Evolutionary conservation across 1,284 basidiomycete species (phyloP).

Genomic region (Kwoniella shivajii): DNA sequence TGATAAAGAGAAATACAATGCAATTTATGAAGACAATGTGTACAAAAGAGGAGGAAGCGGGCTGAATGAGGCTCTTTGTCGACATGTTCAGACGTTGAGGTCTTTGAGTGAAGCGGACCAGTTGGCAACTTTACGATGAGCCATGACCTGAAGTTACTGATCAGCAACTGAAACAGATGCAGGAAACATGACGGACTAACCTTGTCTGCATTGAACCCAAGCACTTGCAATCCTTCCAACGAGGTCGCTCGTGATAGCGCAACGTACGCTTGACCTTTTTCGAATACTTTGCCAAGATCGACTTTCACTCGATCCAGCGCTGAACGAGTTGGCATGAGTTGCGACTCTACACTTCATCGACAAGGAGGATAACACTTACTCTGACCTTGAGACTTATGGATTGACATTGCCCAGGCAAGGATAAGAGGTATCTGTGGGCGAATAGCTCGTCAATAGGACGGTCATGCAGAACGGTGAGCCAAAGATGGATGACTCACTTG

Average conservation of each 20-base stretch:
- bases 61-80: too few species aligned
- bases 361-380: slow-evolving; percentile 50
- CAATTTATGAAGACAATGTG: too few species aligned
- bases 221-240: slow-evolving; percentile 85
- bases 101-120: slow-evolving; percentile 39
- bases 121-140: slow-evolving; percentile 59
- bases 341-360: slow-evolving; percentile 1
- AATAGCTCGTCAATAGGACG: neutral
- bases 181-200: slow-evolving; percentile 55
- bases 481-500: slow-evolving; percentile 67
- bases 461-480: too few species aligned
- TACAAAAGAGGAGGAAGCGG: too few species aligned
- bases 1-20: too few species aligned
- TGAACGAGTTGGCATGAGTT: slow-evolving; percentile 3
- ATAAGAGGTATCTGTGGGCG: slow-evolving; percentile 72
- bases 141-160: slow-evolving; percentile 61
- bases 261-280: slow-evolving; percentile 90
- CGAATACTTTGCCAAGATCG: slow-evolving; percentile 62
- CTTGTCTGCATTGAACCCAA: slow-evolving; percentile 80
- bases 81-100: slow-evolving; percentile 19
- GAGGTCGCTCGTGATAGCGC: slow-evolving; percentile 93
- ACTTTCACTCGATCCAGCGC: slow-evolving; percentile 54
- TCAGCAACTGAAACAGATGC: neutral
- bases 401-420: slow-evolving; percentile 90
- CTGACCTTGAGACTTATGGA: slow-evolving; percentile 92